phyloP scores from a whole-genome alignment of 345 rosid species.

The Corymbia maculata region DNA sequence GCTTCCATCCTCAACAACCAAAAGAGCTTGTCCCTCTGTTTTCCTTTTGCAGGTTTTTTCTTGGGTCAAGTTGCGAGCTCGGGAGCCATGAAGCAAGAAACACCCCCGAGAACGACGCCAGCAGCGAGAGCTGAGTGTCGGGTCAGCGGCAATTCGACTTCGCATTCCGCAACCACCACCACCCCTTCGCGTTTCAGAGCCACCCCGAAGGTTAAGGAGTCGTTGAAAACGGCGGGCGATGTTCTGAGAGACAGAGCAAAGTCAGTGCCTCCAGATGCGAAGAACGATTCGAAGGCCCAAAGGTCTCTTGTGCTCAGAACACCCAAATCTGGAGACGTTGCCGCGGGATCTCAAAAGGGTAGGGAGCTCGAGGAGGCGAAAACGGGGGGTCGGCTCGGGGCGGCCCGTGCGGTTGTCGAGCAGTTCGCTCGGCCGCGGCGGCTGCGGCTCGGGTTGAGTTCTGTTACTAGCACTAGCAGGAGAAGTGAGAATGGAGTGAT shows the following conservation, averaged over 20 bases:
- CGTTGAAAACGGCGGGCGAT: conserved; percentile 11
- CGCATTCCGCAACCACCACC: background rate
- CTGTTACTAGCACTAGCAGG: background rate
- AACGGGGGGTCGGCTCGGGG: conserved; percentile 7
- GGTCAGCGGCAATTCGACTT: background rate
- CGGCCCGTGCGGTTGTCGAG: conserved; percentile 32
- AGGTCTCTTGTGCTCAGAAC: conserved; percentile 26
- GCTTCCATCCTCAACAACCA: background rate
- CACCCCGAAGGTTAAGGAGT: conserved; percentile 25
- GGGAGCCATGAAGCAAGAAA: conserved; percentile 16
- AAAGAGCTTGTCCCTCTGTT: background rate
- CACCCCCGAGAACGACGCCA: background rate
- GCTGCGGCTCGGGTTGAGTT: background rate
- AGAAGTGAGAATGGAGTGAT: background rate
- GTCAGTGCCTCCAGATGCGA: conserved; percentile 28
- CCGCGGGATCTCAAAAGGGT: conserved; percentile 20
- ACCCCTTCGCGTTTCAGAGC: conserved; percentile 34
- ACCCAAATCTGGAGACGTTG: conserved; percentile 38
- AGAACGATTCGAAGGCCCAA: conserved; percentile 18
- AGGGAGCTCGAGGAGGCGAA: conserved; percentile 9
- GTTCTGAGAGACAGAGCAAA: conserved; percentile 22
- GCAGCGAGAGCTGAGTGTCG: background rate
- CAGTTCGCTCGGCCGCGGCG: conserved; percentile 49
- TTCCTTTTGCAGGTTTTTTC: background rate
- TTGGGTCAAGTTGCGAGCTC: background rate